Evolutionary conservation across 805 yeast genomes (phyloP), one percentile per base, ranked within the genome.

Genomic region (Yamadazyma olivae): DNA sequence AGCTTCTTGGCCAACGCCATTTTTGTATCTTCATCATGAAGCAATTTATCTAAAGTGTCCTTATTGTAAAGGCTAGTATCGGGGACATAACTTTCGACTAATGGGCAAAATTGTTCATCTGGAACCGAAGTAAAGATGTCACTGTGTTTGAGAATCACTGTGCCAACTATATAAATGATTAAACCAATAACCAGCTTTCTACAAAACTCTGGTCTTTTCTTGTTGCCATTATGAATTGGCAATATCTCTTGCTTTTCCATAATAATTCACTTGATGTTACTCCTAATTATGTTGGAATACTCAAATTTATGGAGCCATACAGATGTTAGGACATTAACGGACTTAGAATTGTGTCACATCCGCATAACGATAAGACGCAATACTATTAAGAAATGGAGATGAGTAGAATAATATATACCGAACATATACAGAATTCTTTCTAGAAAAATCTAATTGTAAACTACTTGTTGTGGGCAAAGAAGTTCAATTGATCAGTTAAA

Each of bases 401-500:
- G 23, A n/a, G n/a, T n/a, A n/a, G n/a, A n/a, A n/a, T n/a, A n/a
- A n/a, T n/a, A n/a, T n/a, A n/a, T n/a, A n/a, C n/a, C n/a, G n/a
- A n/a, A n/a, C n/a, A n/a, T n/a, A n/a, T n/a, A n/a, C n/a, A n/a
- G n/a, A n/a, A n/a, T n/a, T n/a, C n/a, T n/a, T n/a, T n/a, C n/a
- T n/a, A n/a, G n/a, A n/a, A n/a, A n/a, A n/a, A n/a, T n/a, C n/a
- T n/a, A n/a, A n/a, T n/a, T n/a, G n/a, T n/a, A n/a, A n/a, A n/a
- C n/a, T n/a, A n/a, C n/a, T 32, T 25, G 20, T 12, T 17, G 18
- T 27, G 34, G 13, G 27, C 36, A 24, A 53, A 54, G 48, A 49
- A 53, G 30, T 22, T 35, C 17, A 53, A 16, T 61, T 81, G 75
- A 65, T 71, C 73, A 32, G 50, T 28, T 27, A 83, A 61, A 2